Base-by-base conservation (phyloP, 768 basidiomycete species). In the Phylloporus rhodoxanthus region DNA sequence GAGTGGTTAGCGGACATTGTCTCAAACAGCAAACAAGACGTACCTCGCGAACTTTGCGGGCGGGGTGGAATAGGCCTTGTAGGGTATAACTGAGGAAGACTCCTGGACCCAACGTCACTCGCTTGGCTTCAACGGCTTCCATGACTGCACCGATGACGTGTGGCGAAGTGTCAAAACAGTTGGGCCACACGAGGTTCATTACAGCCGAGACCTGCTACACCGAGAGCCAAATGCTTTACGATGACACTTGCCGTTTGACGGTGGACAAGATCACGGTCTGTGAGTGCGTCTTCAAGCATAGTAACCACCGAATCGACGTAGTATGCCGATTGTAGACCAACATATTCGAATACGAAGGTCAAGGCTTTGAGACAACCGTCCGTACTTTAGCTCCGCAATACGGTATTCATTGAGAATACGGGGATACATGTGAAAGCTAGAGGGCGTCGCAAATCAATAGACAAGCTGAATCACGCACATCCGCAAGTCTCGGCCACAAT, bases 341-440 rank as follows among this genome's bases (percentile, higher is more conserved):
- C 94, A 62, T 99, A 99, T 77, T 98, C 96, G 65, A 98, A 99
- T 47, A 99, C 91, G 77, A 98, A 99, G 1, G 96, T 94, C 17
- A 99, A 77, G 1, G 96, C 95, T 68, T 98, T 99, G 55, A 99
- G 76, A 79, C 96, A 99, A 52, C 96, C 96, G 95, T 99, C 46
- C 96, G 88, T 42, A 99, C 96, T 99, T 99, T 54, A 99, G 79
- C 64, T 99, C 96, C 1, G 94, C 92, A 5, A 95, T 98, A 45
- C 95, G 87, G 68, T 98, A 99, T 65, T 99, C 96, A 71, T 96
- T 97, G 28, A 99, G 78, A 59, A 99, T 96, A 95, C 96, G 2
- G 96, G 96, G 51, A 99, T 97, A 68, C 95, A 98, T 0, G 95
- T 99, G 79, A 98, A 99, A 15, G 96, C 86, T 77, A 52, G 6